phyloP scores from a whole-genome alignment of 306 rosid genomes.

The Crataegus laevigata region DNA sequence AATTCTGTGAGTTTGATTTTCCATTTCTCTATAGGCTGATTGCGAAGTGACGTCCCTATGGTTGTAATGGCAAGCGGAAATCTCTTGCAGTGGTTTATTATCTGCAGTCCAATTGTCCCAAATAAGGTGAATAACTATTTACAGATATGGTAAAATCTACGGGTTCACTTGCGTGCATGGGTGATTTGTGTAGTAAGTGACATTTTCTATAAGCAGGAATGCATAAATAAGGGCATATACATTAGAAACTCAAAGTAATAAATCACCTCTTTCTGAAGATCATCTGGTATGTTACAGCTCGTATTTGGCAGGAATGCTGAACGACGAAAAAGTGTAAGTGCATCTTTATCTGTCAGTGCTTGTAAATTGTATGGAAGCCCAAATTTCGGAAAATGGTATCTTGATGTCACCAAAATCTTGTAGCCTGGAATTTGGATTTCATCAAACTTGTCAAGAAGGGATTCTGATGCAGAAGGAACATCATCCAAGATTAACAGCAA shows the following conservation, averaged over 20 bases:
- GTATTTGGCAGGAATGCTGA: constrained; percentile 22
- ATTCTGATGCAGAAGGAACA: constrained; percentile 6
- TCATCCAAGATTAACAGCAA: constrained; percentile 8
- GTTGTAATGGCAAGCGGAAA: constrained; percentile 41
- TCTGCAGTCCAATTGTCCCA: constrained; percentile 26
- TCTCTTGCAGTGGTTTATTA: constrained; percentile 33
- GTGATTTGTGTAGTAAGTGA: background rate
- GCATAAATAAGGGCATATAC: background rate
- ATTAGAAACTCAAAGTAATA: constrained; percentile 1
- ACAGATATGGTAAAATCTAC: background rate
- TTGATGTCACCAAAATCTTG: constrained; percentile 24
- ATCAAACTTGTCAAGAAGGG: constrained; percentile 18
- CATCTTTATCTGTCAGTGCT: constrained; percentile 26
- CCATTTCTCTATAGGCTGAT: constrained; percentile 14
- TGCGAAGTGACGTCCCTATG: constrained; percentile 27
- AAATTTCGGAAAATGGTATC: constrained; percentile 17
- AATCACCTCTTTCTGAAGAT: constrained; percentile 34
- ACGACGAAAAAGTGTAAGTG: constrained; percentile 24
- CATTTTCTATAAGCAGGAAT: no score
- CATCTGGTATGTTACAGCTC: constrained; percentile 6
- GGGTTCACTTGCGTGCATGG: background rate
- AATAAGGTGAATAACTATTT: background rate
- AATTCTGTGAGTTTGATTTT: background rate
- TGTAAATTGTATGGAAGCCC: constrained; percentile 13
- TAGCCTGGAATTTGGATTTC: constrained; percentile 17